Percentiles rank a stretch among this genome's conserved stretches.
Conservation (phyloP, 108 stramenopile species). For the Seminavis robusta region DNA sequence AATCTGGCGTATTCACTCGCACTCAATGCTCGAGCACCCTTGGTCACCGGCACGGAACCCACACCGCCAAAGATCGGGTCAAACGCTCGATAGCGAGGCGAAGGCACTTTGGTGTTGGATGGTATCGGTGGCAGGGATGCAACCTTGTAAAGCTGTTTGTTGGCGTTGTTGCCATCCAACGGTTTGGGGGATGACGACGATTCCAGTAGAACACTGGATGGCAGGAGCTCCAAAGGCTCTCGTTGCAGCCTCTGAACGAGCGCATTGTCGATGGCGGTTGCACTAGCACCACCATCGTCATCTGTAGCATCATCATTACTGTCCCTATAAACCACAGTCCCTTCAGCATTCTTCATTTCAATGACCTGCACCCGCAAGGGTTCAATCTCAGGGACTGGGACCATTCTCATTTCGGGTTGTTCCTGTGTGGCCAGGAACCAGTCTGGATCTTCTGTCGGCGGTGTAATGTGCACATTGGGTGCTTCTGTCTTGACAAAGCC, state of each 20-base stretch:
- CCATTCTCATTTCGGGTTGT: not conserved
- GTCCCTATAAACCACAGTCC: slow-evolving; percentile 19
- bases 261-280: slow-evolving; percentile 10
- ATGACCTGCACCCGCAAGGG: slow-evolving; percentile 13
- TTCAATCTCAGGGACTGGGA: slow-evolving; percentile 9
- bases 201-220: slow-evolving; percentile 37
- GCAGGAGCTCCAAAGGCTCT: slow-evolving; percentile 63
- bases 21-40: slow-evolving; percentile 58
- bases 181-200: no score
- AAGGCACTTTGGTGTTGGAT: slow-evolving; percentile 17
- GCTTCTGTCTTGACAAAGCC: slow-evolving; percentile 66
- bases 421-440: slow-evolving; percentile 61
- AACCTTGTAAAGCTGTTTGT: slow-evolving; percentile 35
- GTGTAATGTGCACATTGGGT: slow-evolving; percentile 45
- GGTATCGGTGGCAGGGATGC: slow-evolving; percentile 45
- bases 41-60: slow-evolving; percentile 71
- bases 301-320: not conserved
- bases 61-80: slow-evolving; percentile 84
- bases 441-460: slow-evolving; percentile 65
- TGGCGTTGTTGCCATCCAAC: not conserved
- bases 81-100: slow-evolving; percentile 58
- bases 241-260: slow-evolving; percentile 37
- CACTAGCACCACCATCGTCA: no score
- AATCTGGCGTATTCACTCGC: slow-evolving; percentile 68
- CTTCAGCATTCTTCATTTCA: slow-evolving; percentile 22